These are phyloP conservation scores for Ogataea nonfermentans DNA, from an alignment of 805 yeast genomes.

Conservation along the genomic window DNA sequence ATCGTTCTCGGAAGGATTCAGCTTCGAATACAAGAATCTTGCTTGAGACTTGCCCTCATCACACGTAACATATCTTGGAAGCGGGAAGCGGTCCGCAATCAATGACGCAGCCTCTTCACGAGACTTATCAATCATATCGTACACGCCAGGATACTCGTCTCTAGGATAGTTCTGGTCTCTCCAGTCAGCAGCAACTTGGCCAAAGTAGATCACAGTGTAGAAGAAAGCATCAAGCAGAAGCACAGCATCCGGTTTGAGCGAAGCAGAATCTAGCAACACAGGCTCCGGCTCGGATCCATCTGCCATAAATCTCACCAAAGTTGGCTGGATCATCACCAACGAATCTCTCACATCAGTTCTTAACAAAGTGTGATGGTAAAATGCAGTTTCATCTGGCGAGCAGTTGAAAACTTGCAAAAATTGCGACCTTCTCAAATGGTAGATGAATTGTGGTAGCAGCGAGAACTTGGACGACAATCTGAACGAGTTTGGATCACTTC, in stretches of 20 bases:
- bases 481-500: constrained; percentile 80
- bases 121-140: constrained; percentile 82
- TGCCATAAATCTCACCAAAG: constrained; percentile 80
- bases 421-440: constrained; percentile 93
- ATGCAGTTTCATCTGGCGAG: constrained; percentile 98
- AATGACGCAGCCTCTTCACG: constrained; percentile 89
- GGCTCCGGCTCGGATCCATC: constrained; percentile 83
- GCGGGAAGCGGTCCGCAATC: constrained; percentile 90
- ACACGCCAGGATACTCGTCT: constrained; percentile 85
- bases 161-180: constrained; percentile 93
- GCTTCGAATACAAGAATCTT: constrained; percentile 88
- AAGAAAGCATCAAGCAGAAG: constrained; percentile 91
- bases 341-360: constrained; percentile 93
- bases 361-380: constrained; percentile 87
- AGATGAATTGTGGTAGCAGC: constrained; percentile 92
- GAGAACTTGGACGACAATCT: constrained; percentile 80
- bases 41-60: constrained; percentile 99
- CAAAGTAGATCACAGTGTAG: constrained; percentile 94
- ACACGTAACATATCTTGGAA: constrained; percentile 95
- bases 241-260: constrained; percentile 85
- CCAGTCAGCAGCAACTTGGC: constrained; percentile 94
- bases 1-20: constrained; percentile 87
- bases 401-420: constrained; percentile 94
- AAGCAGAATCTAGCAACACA: constrained; percentile 88
- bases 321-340: constrained; percentile 96